phyloP scores from a whole-genome alignment of 768 basidiomycete species.

The Termitomyces sp. region DNA sequence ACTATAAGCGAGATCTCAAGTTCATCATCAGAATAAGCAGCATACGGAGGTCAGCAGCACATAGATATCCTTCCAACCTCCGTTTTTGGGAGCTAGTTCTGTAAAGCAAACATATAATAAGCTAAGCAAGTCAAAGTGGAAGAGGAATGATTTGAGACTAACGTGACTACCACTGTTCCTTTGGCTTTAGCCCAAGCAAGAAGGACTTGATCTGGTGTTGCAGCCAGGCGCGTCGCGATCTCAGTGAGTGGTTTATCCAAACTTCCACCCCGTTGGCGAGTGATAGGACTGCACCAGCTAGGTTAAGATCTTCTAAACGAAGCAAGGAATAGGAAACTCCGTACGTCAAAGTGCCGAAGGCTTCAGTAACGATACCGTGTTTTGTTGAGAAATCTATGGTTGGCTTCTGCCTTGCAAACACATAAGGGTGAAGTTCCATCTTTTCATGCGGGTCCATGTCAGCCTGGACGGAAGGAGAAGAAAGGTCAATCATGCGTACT shows the following conservation, averaged over 20 bases:
- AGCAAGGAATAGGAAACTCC: neutral
- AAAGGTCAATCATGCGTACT: conserved; percentile 24
- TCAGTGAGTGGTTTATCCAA: conserved; percentile 52
- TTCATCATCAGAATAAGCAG: neutral
- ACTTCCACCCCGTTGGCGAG: conserved; percentile 52
- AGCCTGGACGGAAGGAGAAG: neutral
- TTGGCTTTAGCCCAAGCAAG: conserved; percentile 66
- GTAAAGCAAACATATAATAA: conserved; percentile 13
- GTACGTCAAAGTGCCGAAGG: conserved; percentile 49
- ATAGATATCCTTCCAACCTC: conserved; percentile 63
- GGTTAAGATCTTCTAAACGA: neutral
- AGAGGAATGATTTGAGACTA: conserved; percentile 12
- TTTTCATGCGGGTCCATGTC: conserved; percentile 13
- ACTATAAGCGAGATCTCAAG: neutral
- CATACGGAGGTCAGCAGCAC: conserved; percentile 33
- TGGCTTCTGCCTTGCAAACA: conserved; percentile 38
- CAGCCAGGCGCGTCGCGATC: conserved; percentile 48
- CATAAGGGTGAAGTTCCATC: conserved; percentile 56
- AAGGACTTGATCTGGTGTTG: conserved; percentile 58
- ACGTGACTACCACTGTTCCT: conserved; percentile 65
- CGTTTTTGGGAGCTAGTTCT: conserved; percentile 55
- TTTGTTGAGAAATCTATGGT: conserved; percentile 42
- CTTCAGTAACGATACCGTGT: conserved; percentile 50
- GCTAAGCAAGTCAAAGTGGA: neutral
- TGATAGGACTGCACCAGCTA: conserved; percentile 40